Evolutionary conservation across 1,284 basidiomycete genomes (phyloP).

Genomic region (Violaceomyces palustris): DNA sequence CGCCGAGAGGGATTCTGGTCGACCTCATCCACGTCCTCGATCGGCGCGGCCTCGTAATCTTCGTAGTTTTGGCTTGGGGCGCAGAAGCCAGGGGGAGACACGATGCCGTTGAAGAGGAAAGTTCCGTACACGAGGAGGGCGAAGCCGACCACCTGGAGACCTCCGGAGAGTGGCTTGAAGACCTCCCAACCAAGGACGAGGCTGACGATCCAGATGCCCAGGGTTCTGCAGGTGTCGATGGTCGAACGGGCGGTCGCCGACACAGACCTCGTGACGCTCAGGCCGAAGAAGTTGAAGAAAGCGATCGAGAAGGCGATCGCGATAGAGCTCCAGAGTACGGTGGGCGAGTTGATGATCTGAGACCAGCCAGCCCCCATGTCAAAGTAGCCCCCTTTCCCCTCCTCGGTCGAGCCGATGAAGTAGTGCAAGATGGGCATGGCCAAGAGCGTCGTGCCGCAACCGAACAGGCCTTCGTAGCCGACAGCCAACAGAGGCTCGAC

Average conservation of each 20-base stretch:
- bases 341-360: slow-evolving; percentile 75
- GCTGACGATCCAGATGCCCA: slow-evolving; percentile 65
- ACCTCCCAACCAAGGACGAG: slow-evolving; percentile 74
- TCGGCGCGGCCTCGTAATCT: not conserved
- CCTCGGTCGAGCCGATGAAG: slow-evolving; percentile 55
- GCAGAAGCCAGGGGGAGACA: slow-evolving; percentile 32
- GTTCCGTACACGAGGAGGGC: slow-evolving; percentile 74
- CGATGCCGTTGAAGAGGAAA: slow-evolving; percentile 50
- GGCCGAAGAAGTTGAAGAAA: slow-evolving; percentile 93
- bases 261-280: slow-evolving; percentile 71
- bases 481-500: slow-evolving; percentile 90
- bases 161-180: slow-evolving; percentile 72
- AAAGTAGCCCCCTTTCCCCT: slow-evolving; percentile 72
- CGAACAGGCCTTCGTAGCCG: slow-evolving; percentile 89
- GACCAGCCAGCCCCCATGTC: slow-evolving; percentile 83
- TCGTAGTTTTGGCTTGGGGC: not conserved
- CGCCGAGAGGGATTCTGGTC: too few species aligned
- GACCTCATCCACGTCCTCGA: too few species aligned
- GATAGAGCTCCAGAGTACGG: slow-evolving; percentile 71
- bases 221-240: slow-evolving; percentile 91
- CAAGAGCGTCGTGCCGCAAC: slow-evolving; percentile 69
- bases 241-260: slow-evolving; percentile 57
- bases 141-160: slow-evolving; percentile 85
- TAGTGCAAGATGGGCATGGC: slow-evolving; percentile 68
- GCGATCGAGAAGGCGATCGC: slow-evolving; percentile 64